phyloP scores from a whole-genome alignment of 495 filamentous ascomycete genomes.

The Ascodesmis nigricans region DNA sequence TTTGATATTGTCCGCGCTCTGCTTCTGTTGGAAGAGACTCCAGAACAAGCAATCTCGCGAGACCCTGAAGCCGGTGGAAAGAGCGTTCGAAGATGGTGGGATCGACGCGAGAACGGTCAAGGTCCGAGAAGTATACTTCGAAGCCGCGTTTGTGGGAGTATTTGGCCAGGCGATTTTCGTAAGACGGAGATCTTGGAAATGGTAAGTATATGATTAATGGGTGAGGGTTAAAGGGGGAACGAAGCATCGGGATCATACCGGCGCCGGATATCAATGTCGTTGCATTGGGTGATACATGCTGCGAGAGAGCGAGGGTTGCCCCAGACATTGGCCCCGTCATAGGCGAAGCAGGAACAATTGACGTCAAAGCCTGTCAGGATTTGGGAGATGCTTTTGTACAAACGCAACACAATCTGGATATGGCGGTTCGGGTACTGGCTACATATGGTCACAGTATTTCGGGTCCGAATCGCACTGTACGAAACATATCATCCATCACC shows the following conservation, averaged over 20 bases:
- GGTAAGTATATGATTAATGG: neutral
- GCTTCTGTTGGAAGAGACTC: constrained; percentile 45
- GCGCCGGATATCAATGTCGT: constrained; percentile 54
- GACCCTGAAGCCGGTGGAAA: constrained; percentile 44
- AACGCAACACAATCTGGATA: constrained; percentile 57
- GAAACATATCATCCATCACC: neutral
- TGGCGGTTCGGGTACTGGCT: constrained; percentile 65
- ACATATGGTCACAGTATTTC: constrained; percentile 64
- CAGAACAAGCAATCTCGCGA: constrained; percentile 60
- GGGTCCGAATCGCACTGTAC: constrained; percentile 40
- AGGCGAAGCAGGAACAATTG: constrained; percentile 58
- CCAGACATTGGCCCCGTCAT: constrained; percentile 55
- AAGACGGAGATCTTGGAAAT: constrained; percentile 36
- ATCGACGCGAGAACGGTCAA: constrained; percentile 51
- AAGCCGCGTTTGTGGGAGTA: constrained; percentile 68
- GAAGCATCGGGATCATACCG: constrained; percentile 34
- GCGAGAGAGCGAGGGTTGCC: constrained; percentile 42
- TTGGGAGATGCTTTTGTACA: constrained; percentile 60
- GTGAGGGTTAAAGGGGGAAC: neutral
- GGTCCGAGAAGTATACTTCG: constrained; percentile 51
- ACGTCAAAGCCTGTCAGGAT: constrained; percentile 75
- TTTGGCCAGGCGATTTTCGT: constrained; percentile 72
- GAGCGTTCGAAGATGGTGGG: constrained; percentile 68
- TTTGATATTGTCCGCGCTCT: constrained; percentile 43
- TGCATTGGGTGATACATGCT: constrained; percentile 59